Conservation (phyloP, 2,329 filamentous ascomycete species). For the Piedraia hortae region DNA sequence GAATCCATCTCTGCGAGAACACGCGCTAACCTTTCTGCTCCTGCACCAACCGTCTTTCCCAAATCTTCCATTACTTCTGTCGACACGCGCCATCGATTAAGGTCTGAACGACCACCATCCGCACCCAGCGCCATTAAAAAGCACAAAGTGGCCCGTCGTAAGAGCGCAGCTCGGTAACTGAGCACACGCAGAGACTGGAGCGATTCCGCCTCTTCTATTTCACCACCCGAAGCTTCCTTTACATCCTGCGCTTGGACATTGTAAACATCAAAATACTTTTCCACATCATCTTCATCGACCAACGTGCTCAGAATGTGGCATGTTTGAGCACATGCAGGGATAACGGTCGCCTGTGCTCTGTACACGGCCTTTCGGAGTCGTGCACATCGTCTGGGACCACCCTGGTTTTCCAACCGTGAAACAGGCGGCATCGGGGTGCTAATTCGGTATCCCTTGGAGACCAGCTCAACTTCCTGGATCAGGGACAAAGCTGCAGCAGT, state of each 20-base stretch:
- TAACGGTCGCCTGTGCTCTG: slow-evolving; percentile 37
- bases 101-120: slow-evolving; percentile 48
- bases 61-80: slow-evolving; percentile 45
- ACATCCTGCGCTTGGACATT: slow-evolving; percentile 21
- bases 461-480: slow-evolving; percentile 84
- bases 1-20: slow-evolving; percentile 54
- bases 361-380: slow-evolving; percentile 53
- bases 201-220: slow-evolving; percentile 34
- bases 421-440: slow-evolving; percentile 80
- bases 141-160: slow-evolving; percentile 66
- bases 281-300: slow-evolving; percentile 53
- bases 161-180: slow-evolving; percentile 44
- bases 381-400: slow-evolving; percentile 46
- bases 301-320: slow-evolving; percentile 41
- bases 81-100: slow-evolving; percentile 49
- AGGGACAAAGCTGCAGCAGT: slow-evolving; percentile 50
- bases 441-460: slow-evolving; percentile 72
- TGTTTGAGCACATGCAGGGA: slow-evolving; percentile 44
- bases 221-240: slow-evolving; percentile 23
- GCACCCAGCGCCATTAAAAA: slow-evolving; percentile 71
- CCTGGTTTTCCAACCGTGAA: slow-evolving; percentile 55
- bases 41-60: slow-evolving; percentile 28
- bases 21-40: slow-evolving; percentile 36
- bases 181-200: slow-evolving; percentile 45
- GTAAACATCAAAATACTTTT: slow-evolving; percentile 63